Conservation (phyloP, 2,329 filamentous ascomycete species). For the Coniochaeta sp. region DNA sequence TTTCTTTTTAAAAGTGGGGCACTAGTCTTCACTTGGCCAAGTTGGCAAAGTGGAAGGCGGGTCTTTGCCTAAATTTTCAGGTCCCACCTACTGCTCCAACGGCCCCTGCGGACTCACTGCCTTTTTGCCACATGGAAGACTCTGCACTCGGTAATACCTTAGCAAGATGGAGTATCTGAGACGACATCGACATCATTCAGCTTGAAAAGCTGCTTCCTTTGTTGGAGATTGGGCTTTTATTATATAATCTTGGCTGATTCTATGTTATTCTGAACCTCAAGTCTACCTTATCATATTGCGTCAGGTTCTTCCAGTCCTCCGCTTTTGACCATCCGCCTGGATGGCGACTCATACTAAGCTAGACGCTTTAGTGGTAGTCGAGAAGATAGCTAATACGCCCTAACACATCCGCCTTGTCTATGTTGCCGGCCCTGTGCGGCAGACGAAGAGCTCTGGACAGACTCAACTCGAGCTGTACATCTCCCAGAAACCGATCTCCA, state of each 20-base stretch:
- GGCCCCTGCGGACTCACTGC: neutral
- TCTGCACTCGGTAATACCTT: too few species aligned
- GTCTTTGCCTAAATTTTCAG: constrained; percentile 8
- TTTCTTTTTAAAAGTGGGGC: neutral
- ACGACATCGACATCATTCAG: too few species aligned
- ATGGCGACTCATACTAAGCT: too few species aligned
- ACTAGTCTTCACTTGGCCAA: neutral
- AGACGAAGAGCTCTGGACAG: constrained; percentile 26
- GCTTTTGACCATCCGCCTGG: too few species aligned
- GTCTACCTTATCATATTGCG: too few species aligned
- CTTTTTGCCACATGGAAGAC: neutral
- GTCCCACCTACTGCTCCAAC: neutral
- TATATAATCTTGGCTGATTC: too few species aligned
- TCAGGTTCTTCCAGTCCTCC: too few species aligned
- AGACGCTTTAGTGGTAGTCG: too few species aligned
- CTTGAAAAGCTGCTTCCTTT: too few species aligned
- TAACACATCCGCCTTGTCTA: neutral
- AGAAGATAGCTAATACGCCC: neutral
- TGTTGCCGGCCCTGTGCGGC: neutral
- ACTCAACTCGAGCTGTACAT: constrained; percentile 35
- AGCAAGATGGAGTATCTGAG: too few species aligned
- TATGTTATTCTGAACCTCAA: too few species aligned
- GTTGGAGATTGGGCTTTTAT: too few species aligned
- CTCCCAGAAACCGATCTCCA: constrained; percentile 71
- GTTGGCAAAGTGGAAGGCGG: neutral